These are phyloP conservation scores for Euclidium syriacum DNA, from an alignment of 345 rosid species.

Conservation along the genomic window DNA sequence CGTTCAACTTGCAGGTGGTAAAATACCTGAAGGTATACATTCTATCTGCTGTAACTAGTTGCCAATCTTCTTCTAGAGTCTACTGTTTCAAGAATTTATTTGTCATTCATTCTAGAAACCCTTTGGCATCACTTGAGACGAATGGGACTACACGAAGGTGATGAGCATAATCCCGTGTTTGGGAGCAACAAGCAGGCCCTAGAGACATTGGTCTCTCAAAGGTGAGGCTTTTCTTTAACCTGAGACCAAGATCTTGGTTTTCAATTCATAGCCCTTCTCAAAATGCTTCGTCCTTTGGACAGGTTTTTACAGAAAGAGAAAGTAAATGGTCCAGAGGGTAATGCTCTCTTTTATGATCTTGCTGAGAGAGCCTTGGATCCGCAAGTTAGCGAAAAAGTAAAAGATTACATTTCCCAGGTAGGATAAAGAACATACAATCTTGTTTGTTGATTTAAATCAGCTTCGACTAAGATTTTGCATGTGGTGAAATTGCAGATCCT, in stretches of 20 bases:
- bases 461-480: not conserved
- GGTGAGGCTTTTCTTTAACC: conserved; percentile 35
- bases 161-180: conserved; percentile 62
- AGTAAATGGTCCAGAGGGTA: conserved; percentile 84
- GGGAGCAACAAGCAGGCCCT: conserved; percentile 74
- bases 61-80: not conserved
- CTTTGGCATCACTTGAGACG: conserved; percentile 80
- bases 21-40: conserved; percentile 66
- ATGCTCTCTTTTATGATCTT: conserved; percentile 58
- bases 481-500: conserved; percentile 38
- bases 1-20: conserved; percentile 81
- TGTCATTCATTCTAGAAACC: conserved; percentile 41
- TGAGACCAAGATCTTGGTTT: not conserved
- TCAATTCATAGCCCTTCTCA: not conserved
- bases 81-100: not conserved
- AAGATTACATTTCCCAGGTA: conserved; percentile 81
- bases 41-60: not conserved
- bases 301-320: conserved; percentile 88
- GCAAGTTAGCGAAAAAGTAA: conserved; percentile 49
- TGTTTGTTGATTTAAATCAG: not conserved
- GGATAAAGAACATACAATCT: not conserved
- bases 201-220: conserved; percentile 80
- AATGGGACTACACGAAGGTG: conserved; percentile 59
- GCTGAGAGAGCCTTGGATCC: conserved; percentile 93
- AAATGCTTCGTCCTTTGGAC: not conserved